Evolutionary conservation across 352 stramenopile genomes (phyloP).

Genomic region (Phytophthora idaei): DNA sequence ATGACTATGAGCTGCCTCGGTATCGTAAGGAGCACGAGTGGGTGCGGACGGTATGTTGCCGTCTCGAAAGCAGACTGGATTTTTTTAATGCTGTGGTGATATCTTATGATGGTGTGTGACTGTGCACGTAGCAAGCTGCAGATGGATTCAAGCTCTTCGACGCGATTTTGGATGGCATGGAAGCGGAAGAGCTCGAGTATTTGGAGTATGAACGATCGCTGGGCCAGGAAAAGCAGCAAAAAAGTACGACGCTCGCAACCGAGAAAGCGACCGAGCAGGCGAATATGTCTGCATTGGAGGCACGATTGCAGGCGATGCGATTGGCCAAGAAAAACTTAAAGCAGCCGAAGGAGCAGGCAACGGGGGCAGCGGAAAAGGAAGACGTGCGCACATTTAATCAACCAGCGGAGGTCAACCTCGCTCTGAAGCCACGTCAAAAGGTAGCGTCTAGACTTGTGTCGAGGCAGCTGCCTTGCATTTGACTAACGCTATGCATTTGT

Average conservation of each 20-base stretch:
- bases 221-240: slow-evolving; percentile 31
- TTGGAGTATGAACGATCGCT: slow-evolving; percentile 61
- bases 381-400: slow-evolving; percentile 1
- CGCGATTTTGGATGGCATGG: slow-evolving; percentile 81
- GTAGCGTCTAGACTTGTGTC: slow-evolving; percentile 6
- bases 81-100: neutral
- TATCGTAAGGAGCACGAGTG: slow-evolving; percentile 72
- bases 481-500: slow-evolving; percentile 1
- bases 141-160: slow-evolving; percentile 72
- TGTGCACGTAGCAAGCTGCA: slow-evolving; percentile 60
- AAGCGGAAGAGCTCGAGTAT: slow-evolving; percentile 64
- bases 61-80: neutral
- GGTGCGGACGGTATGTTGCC: slow-evolving; percentile 54
- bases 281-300: slow-evolving; percentile 50
- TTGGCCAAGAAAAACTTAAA: slow-evolving; percentile 39
- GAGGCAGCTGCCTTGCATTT: neutral
- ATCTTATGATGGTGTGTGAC: slow-evolving; percentile 5
- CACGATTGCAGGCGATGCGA: slow-evolving; percentile 54
- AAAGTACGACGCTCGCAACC: slow-evolving; percentile 8
- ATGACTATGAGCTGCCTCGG: slow-evolving; percentile 58
- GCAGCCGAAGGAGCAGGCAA: slow-evolving; percentile 20
- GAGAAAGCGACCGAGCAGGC: slow-evolving; percentile 22
- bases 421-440: slow-evolving; percentile 30
- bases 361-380: slow-evolving; percentile 24
- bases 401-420: slow-evolving; percentile 6